These are phyloP conservation scores for Ganoderma resinaceum DNA, from an alignment of 1,284 basidiomycete genomes.

Conservation along the genomic window DNA sequence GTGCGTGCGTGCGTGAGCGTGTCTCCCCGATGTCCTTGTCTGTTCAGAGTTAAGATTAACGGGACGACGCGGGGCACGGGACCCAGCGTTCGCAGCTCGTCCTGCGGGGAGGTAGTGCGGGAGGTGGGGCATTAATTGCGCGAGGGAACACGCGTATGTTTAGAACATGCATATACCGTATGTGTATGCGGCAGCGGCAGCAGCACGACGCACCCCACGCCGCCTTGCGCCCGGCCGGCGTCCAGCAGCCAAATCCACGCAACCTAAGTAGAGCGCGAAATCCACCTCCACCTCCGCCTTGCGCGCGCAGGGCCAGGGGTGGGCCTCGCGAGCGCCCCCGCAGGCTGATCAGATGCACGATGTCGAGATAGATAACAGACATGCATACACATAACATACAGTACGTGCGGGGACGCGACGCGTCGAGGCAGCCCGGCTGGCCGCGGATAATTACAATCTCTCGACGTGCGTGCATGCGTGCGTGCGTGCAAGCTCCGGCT, in stretches of 20 bases:
- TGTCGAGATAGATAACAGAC: neutral
- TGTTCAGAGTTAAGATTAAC: neutral
- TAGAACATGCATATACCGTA: neutral
- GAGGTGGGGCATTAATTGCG: neutral
- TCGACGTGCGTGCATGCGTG: neutral
- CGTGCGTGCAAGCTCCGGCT: constrained; percentile 1
- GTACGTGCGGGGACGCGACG: neutral
- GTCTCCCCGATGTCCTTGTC: too few species aligned
- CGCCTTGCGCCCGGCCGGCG: neutral
- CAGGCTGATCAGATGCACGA: neutral
- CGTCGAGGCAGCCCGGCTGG: neutral
- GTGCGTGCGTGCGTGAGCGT: too few species aligned
- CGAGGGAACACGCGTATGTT: neutral
- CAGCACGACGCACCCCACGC: neutral
- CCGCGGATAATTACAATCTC: neutral
- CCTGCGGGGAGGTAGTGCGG: neutral
- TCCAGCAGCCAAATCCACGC: neutral
- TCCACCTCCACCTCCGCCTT: neutral
- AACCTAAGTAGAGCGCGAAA: neutral
- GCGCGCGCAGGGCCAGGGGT: neutral
- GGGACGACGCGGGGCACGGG: neutral
- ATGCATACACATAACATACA: too few species aligned
- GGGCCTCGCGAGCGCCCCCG: neutral
- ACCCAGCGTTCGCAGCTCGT: neutral
- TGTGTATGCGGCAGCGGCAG: neutral